phyloP scores from a whole-genome alignment of 1,284 basidiomycete species.

The Neonothopanus nambi region DNA sequence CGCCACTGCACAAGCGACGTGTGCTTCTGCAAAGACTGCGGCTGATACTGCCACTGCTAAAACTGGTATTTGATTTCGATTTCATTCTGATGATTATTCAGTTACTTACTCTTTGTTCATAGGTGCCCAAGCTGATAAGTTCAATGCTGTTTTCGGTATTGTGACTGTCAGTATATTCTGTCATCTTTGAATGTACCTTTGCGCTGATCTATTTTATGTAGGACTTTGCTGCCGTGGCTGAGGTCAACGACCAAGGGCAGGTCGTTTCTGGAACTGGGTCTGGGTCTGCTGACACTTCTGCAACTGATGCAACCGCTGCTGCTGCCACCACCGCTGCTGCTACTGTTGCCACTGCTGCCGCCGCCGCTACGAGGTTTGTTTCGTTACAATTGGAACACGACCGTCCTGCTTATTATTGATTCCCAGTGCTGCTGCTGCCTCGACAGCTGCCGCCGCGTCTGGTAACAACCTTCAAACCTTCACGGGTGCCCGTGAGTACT shows the following conservation, averaged over 20 bases:
- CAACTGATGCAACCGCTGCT: conserved; percentile 16
- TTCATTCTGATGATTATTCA: no score
- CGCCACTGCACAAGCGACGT: conserved; percentile 49
- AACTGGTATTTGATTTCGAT: conserved; percentile 34
- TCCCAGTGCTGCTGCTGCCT: conserved; percentile 1
- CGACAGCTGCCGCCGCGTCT: conserved; percentile 6
- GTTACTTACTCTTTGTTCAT: no score
- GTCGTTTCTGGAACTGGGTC: conserved; percentile 8
- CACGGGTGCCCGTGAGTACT: conserved; percentile 38
- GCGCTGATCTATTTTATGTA: no score
- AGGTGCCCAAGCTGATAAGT: conserved; percentile 56
- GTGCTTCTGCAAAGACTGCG: conserved; percentile 43
- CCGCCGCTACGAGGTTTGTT: no score
- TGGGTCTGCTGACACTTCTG: conserved; percentile 17
- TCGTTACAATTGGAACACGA: neutral
- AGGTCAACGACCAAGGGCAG: no score
- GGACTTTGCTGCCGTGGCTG: no score
- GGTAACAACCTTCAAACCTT: conserved; percentile 36
- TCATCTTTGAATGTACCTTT: no score
- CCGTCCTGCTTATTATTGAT: conserved; percentile 3
- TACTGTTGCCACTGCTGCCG: conserved; percentile 10
- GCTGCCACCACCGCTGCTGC: conserved; percentile 19
- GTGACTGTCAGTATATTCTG: conserved; percentile 22
- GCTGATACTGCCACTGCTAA: conserved; percentile 36
- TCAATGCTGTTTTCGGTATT: conserved; percentile 58